Evolutionary conservation across 352 stramenopile species (phyloP), one percentile per base, ranked within the genome.

Genomic region (Sclerospora graminicola): DNA sequence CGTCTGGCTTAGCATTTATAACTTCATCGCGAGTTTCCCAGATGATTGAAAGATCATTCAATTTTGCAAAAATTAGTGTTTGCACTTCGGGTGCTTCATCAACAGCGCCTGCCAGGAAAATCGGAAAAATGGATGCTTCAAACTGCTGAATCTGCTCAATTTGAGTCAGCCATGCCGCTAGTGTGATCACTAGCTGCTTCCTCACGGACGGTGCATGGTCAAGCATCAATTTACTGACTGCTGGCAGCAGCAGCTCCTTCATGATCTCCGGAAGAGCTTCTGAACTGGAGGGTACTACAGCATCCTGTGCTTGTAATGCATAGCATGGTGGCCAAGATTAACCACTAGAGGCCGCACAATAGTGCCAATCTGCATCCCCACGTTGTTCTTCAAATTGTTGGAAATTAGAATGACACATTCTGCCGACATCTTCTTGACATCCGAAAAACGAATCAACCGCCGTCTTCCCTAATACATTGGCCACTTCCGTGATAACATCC

Each of bases 241-340:
- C 57, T n/a, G 80, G 75, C 27, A 89, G 20, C 21, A 89, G 20
- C 16, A 86, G 48, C 20, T 89, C 75, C 40, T 86, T 81, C 59
- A 92, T 86, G 10, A 92, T 63, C 31, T 89, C 69, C 0, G 58
- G 55, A 8, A 92, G 52, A 20, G 70, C 59, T 15, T 89, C 75
- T 2, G 69, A 72, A 0, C 70, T 73, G 26, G 77, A 92, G 0
- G 80, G 75, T 9, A 89, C 69, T 9, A 81, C 50, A 9, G 60
- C 70, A 51, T 89, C 73, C 8, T 89, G 51, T 6, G 80, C 77
- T 42, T 88, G 78, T n/a, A 93, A 51, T 0, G 78, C 77, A 11
- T 59, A 69, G n/a, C 78, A 42, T 93, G 81, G 38, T 93, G 78
- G 1, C 70, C 57, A 3, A 93, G 56, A 54, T 89, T 93, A 29